These are phyloP conservation scores for Silene uniflora DNA, from an alignment of 148 eudicot species.

Conservation along the genomic window DNA sequence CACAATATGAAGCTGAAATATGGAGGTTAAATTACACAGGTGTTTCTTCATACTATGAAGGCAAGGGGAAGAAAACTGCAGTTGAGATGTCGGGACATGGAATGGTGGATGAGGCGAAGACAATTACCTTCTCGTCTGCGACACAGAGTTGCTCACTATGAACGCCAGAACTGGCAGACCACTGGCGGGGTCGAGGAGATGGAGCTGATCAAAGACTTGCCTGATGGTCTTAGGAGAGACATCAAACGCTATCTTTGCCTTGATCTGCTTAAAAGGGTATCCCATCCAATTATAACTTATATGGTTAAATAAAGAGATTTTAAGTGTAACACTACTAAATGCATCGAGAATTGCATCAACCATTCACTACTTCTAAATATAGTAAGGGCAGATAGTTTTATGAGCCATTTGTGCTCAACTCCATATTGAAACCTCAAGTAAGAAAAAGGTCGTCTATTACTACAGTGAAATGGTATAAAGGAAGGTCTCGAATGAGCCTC, in stretches of 20 bases:
- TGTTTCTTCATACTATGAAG: constrained; percentile 75
- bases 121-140: constrained; percentile 66
- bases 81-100: constrained; percentile 70
- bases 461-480: neutral
- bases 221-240: constrained; percentile 89
- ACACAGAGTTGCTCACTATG: constrained; percentile 73
- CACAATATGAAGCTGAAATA: neutral
- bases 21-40: constrained; percentile 30
- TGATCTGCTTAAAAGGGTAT: constrained; percentile 70
- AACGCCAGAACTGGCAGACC: constrained; percentile 65
- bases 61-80: constrained; percentile 73
- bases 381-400: neutral
- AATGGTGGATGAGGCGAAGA: constrained; percentile 95
- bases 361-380: neutral
- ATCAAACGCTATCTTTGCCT: constrained; percentile 89
- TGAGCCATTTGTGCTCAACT: neutral
- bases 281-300: neutral
- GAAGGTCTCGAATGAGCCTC: neutral
- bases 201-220: constrained; percentile 80
- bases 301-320: neutral
- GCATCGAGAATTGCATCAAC: neutral
- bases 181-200: constrained; percentile 85
- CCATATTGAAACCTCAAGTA: neutral
- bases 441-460: neutral
- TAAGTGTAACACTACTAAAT: neutral